A percentile compares a stretch with the other conserved stretches of the same genome.
phyloP scores from a whole-genome alignment of 768 basidiomycete species.

The Mycena leptocephala region DNA sequence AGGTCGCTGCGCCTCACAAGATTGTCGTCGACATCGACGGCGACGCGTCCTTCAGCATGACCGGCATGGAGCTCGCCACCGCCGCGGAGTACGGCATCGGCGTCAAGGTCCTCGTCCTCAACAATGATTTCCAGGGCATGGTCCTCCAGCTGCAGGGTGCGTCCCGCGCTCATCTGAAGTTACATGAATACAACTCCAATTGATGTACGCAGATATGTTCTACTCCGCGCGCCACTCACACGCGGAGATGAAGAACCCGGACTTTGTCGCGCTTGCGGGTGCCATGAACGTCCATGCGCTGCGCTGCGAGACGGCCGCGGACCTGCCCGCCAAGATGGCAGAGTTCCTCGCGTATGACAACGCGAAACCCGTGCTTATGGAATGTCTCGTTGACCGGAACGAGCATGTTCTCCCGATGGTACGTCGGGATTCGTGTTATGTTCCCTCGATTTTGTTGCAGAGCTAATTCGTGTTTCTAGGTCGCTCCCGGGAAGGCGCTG shows the following conservation, averaged over 20 bases:
- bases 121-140: slow-evolving; percentile 99
- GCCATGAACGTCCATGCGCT: slow-evolving; percentile 96
- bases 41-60: slow-evolving; percentile 99
- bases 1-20: slow-evolving; percentile 95
- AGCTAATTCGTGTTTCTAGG: slow-evolving; percentile 64
- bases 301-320: slow-evolving; percentile 76
- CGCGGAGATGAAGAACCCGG: slow-evolving; percentile 95
- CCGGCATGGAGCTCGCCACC: slow-evolving; percentile 98
- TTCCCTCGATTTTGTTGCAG: no score
- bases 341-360: slow-evolving; percentile 97
- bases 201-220: slow-evolving; percentile 72
- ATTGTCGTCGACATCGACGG: slow-evolving; percentile 97
- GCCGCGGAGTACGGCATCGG: slow-evolving; percentile 94
- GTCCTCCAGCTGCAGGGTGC: slow-evolving; percentile 99
- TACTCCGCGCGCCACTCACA: slow-evolving; percentile 98
- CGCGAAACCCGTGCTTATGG: slow-evolving; percentile 89
- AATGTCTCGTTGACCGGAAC: slow-evolving; percentile 87
- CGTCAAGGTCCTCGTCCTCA: slow-evolving; percentile 93
- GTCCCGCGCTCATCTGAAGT: no score
- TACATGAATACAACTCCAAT: not conserved
- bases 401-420: slow-evolving; percentile 97
- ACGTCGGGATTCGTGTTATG: slow-evolving; percentile 36
- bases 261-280: slow-evolving; percentile 92
- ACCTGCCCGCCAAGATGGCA: slow-evolving; percentile 97
- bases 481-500: slow-evolving; percentile 94